Conservation (phyloP, 2,329 filamentous ascomycete species). For the Berkeleyomyces rouxiae region DNA sequence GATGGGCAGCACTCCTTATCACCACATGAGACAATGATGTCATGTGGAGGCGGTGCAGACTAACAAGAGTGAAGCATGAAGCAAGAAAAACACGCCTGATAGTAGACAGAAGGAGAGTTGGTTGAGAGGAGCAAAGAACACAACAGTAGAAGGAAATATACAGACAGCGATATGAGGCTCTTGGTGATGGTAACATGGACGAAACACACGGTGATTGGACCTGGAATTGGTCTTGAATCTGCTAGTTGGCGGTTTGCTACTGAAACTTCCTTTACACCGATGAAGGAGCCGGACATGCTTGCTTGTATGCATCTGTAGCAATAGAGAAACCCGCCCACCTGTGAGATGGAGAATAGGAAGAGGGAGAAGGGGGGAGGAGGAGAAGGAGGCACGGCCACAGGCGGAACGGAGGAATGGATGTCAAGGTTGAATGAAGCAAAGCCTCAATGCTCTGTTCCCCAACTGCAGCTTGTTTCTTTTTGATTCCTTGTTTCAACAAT, state of each 20-base stretch:
- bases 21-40: not conserved
- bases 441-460: not conserved
- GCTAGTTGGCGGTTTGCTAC: not conserved
- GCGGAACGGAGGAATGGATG: constrained; percentile 1
- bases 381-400: not conserved
- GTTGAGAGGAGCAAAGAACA: not conserved
- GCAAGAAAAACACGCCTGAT: too few species aligned
- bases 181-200: not conserved
- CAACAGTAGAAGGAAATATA: not conserved
- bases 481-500: not conserved
- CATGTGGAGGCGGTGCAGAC: not conserved
- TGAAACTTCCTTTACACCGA: not conserved
- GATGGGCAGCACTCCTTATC: not conserved
- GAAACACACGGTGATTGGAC: not conserved
- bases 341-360: not conserved
- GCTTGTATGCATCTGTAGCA: too few species aligned
- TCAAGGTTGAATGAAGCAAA: not conserved
- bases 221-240: not conserved
- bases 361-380: not conserved
- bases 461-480: not conserved
- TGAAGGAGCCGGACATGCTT: not conserved
- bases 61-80: too few species aligned
- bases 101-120: not conserved
- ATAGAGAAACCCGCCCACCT: not conserved
- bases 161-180: not conserved